These are phyloP conservation scores for Rosa rugosa DNA, from an alignment of 306 rosid species.

Conservation along the genomic window DNA sequence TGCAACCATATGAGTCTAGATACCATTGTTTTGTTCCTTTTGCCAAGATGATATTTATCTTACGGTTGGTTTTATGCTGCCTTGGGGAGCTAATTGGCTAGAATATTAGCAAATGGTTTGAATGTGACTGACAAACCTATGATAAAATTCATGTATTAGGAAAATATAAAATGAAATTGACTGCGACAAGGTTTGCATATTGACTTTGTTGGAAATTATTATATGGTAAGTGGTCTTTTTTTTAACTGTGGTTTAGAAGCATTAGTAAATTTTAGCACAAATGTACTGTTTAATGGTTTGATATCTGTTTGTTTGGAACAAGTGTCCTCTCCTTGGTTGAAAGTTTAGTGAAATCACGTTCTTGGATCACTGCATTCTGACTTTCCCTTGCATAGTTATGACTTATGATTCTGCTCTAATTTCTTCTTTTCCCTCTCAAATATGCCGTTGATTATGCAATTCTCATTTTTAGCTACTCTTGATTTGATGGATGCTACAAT, in stretches of 20 bases:
- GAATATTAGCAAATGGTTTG: slow-evolving; percentile 1
- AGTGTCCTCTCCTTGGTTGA: background rate
- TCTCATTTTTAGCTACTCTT: no score
- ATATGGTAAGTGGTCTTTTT: background rate
- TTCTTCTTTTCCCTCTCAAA: background rate
- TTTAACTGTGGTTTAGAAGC: background rate
- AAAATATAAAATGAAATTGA: background rate
- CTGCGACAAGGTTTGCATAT: background rate
- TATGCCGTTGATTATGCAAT: background rate
- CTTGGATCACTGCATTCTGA: background rate
- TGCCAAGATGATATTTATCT: slow-evolving; percentile 9
- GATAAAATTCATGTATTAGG: background rate
- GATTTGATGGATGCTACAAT: background rate
- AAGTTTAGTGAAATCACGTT: slow-evolving; percentile 12
- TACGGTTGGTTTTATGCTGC: background rate
- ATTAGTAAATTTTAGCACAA: background rate
- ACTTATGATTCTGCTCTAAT: background rate
- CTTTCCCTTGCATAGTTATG: background rate
- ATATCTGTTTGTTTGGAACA: background rate
- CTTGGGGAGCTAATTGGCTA: background rate
- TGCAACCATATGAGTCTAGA: background rate
- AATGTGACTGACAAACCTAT: background rate
- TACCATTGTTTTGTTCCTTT: background rate
- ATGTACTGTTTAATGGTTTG: background rate
- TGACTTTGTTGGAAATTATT: background rate